Base-by-base conservation (phyloP, 2,329 filamentous ascomycete genomes). In the Aureobasidium zeae region DNA sequence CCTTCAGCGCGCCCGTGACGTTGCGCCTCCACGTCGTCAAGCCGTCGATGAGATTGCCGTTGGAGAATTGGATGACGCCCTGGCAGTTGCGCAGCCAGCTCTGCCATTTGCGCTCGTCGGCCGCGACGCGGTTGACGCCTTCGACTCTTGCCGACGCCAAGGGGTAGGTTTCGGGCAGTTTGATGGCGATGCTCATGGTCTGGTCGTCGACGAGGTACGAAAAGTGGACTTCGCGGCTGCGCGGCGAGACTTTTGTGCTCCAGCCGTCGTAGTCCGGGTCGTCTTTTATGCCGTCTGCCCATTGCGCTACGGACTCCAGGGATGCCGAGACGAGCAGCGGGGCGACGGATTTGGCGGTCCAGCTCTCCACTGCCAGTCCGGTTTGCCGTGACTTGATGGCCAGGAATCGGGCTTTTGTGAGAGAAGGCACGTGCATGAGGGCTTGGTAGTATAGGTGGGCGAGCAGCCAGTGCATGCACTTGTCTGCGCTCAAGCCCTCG, bases 101-200 rank as follows among this genome's bases (percentile, higher is more conserved):
- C 62, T 86, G 81, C 89, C 91, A 98, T 59, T 91, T 94, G 62
- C 81, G 81, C 57, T 96, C 88, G 48, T 80, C 82, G 19, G 95
- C 86, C 0, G 85, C 86, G 2, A 96, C 86, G 10, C 89, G 81
- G 53, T 83, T 86, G 15, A 88, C 68, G 7, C 86, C 81, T 3
- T 79, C 70, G 1, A 96, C 87, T 7, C 76, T 70, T 1, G 93
- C 85, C 1, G 76, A 73, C 17, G 86, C 79, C 7, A 98, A 75
- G 0, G 91, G 91, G 57, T 93, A 98, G 29, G 79, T 80, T 2
- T 77, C 67, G 0, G 89, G 89, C 0, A 98, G 72, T 5, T 76
- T 75, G 54, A 98, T 81, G n/a, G 79, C 73, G 49, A 96, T 91
- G 9, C 81, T 74, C 46, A 91, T 86, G 21, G 79, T 79, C 53